These are phyloP conservation scores for Sicyos baderoa DNA, from an alignment of 306 rosid species.

Conservation along the genomic window DNA sequence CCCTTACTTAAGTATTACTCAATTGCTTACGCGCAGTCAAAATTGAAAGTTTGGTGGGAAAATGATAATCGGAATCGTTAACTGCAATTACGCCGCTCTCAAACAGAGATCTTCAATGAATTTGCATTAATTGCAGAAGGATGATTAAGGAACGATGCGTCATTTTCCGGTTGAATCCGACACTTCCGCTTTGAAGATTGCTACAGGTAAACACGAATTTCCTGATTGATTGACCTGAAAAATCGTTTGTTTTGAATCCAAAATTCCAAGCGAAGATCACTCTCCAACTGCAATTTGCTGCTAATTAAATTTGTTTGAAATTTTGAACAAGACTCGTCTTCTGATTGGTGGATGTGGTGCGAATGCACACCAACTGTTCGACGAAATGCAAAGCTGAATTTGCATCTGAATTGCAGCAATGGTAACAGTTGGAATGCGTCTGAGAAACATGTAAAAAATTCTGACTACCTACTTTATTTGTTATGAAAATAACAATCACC, in stretches of 20 bases:
- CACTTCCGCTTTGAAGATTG: conserved; percentile 6
- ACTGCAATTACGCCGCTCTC: neutral
- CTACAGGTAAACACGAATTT: neutral
- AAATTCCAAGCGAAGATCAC: neutral
- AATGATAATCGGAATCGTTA: neutral
- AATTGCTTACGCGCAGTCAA: too few species aligned
- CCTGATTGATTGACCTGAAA: neutral
- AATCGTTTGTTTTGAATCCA: neutral
- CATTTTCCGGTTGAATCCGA: neutral
- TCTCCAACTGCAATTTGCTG: conserved; percentile 5
- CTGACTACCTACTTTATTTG: neutral
- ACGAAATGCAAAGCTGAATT: neutral
- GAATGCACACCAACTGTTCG: neutral
- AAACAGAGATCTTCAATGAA: neutral
- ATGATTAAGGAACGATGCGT: neutral
- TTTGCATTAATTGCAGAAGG: conserved; percentile 7
- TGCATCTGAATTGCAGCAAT: neutral
- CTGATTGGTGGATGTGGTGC: neutral
- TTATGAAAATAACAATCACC: too few species aligned
- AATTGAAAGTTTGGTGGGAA: neutral
- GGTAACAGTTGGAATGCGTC: neutral
- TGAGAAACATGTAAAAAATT: neutral
- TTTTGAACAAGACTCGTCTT: neutral
- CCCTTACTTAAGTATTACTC: too few species aligned
- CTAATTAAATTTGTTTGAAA: neutral